These are phyloP conservation scores for Agastache rugosa DNA, from an alignment of 257 asterid species.

Conservation along the genomic window DNA sequence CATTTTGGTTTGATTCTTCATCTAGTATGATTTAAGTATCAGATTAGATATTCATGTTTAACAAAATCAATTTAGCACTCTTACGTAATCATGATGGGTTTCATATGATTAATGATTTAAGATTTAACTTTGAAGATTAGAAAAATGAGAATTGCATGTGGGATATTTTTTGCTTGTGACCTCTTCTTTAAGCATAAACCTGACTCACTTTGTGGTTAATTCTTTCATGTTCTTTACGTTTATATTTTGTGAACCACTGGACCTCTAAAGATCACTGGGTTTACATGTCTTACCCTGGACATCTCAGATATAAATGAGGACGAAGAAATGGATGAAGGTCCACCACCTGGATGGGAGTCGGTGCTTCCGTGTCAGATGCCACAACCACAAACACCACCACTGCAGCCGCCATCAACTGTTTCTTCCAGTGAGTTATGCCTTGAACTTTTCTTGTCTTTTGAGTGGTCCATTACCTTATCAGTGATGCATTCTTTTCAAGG, in stretches of 20 bases:
- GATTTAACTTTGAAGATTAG: conserved; percentile 8
- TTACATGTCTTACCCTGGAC: conserved; percentile 36
- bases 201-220: conserved; percentile 7
- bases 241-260: conserved; percentile 25
- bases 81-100: conserved; percentile 13
- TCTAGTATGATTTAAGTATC: neutral
- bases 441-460: neutral
- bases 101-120: neutral
- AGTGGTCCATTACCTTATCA: neutral
- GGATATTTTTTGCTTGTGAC: conserved; percentile 17
- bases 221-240: conserved; percentile 23
- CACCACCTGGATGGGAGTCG: conserved; percentile 77
- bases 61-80: neutral
- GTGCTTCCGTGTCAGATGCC: conserved; percentile 44
- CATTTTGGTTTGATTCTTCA: conserved; percentile 27
- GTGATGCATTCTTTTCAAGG: conserved; percentile 8
- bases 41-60: conserved; percentile 7
- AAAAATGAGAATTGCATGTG: conserved; percentile 4
- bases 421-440: conserved; percentile 51
- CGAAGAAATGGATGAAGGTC: conserved; percentile 56
- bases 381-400: conserved; percentile 48
- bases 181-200: conserved; percentile 1
- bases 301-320: conserved; percentile 47
- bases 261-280: conserved; percentile 22
- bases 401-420: conserved; percentile 42